Conservation (phyloP, 495 filamentous ascomycete species). For the Penicillium bovifimosum region DNA sequence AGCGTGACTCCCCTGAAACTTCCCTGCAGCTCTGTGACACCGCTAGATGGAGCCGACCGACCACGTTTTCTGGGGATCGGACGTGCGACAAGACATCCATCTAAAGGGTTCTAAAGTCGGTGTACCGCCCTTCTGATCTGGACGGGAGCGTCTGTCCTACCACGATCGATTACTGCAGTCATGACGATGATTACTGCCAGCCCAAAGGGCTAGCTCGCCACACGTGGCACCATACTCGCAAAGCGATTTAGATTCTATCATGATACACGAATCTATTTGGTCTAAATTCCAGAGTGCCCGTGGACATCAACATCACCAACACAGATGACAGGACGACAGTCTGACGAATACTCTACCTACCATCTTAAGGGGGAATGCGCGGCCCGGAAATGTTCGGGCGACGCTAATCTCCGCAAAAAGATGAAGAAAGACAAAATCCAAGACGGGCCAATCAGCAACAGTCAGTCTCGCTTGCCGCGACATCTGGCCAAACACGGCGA, state of each 20-base stretch:
- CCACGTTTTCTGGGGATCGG: conserved; percentile 24
- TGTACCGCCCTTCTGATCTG: conserved; percentile 10
- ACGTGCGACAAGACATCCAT: not conserved
- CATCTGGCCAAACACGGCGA: conserved; percentile 17
- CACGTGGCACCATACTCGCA: conserved; percentile 24
- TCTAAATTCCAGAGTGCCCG: too few species aligned
- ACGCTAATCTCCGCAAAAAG: conserved; percentile 4
- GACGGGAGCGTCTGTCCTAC: not conserved
- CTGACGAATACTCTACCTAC: not conserved
- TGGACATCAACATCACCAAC: too few species aligned
- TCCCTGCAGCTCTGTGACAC: conserved; percentile 10
- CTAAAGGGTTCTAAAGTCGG: conserved; percentile 16
- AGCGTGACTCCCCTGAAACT: not conserved
- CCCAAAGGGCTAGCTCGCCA: conserved; percentile 5
- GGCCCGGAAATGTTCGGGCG: conserved; percentile 6
- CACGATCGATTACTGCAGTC: not conserved
- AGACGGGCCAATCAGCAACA: not conserved
- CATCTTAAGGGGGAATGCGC: not conserved
- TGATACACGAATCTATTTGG: not conserved
- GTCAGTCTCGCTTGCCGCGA: conserved; percentile 20
- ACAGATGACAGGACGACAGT: too few species aligned
- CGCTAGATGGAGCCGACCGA: conserved; percentile 11
- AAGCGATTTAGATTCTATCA: not conserved
- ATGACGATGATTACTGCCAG: conserved; percentile 4
- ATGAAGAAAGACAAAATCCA: not conserved